These are phyloP conservation scores for Protomyces pachydermus DNA, from an alignment of 1,139 yeast species.

Conservation along the genomic window DNA sequence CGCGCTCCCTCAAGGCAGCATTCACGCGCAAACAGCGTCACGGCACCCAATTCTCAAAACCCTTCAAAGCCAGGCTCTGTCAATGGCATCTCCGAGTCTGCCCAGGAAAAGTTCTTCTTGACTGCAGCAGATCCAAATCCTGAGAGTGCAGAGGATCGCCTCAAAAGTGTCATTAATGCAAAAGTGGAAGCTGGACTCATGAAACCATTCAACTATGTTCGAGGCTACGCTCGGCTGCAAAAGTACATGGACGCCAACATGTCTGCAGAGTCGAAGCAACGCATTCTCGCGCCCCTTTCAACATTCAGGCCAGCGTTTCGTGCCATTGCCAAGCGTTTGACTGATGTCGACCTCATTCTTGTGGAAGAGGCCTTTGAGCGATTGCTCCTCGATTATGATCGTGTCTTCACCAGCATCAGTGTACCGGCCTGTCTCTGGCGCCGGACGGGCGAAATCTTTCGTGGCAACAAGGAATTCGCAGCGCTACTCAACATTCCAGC, in stretches of 20 bases:
- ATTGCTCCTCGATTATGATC: constrained; percentile 85
- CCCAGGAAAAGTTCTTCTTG: constrained; percentile 85
- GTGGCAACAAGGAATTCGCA: constrained; percentile 96
- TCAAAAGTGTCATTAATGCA: constrained; percentile 93
- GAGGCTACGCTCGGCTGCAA: constrained; percentile 86
- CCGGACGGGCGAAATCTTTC: constrained; percentile 90
- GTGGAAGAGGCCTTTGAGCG: constrained; percentile 95
- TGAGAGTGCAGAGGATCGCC: constrained; percentile 79
- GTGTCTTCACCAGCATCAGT: constrained; percentile 96
- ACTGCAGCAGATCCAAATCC: constrained; percentile 98
- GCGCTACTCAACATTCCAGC: constrained; percentile 87
- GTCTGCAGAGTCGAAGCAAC: constrained; percentile 76
- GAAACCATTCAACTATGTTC: constrained; percentile 90
- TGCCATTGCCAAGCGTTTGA: constrained; percentile 83
- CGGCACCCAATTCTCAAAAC: constrained; percentile 23
- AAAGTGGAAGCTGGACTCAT: constrained; percentile 88
- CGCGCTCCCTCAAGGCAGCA: not conserved
- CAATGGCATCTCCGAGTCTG: constrained; percentile 50
- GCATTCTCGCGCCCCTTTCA: constrained; percentile 82
- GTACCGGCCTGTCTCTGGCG: constrained; percentile 98
- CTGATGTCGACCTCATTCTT: constrained; percentile 83
- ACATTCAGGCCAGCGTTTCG: constrained; percentile 90
- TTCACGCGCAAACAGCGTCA: constrained; percentile 1
- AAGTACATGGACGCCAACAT: constrained; percentile 89
- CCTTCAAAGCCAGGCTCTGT: constrained; percentile 3